A percentile compares a stretch with the other conserved stretches of the same genome.
Evolutionary conservation across 805 yeast genomes (phyloP).

Genomic region (Soucietia sequanensis): DNA sequence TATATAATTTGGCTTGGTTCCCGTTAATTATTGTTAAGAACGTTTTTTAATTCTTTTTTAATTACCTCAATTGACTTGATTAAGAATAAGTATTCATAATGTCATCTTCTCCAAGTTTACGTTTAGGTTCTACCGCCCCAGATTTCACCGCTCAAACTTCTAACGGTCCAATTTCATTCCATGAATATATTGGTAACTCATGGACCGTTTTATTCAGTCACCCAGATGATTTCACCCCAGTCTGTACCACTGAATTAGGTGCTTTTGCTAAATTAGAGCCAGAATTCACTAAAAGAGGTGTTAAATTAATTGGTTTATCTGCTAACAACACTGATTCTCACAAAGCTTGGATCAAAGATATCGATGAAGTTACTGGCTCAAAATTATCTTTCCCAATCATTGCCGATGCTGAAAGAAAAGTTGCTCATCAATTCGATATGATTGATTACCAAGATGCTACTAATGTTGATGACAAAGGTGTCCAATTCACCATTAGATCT

Average conservation of each 20-base stretch:
- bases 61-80: background rate
- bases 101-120: constrained; percentile 31
- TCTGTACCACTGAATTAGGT: constrained; percentile 94
- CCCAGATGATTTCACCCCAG: constrained; percentile 97
- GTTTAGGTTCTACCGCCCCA: constrained; percentile 87
- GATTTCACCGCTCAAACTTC: constrained; percentile 84
- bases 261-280: constrained; percentile 89
- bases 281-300: constrained; percentile 81
- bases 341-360: constrained; percentile 85
- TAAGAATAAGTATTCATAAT: constrained; percentile 7
- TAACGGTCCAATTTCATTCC: constrained; percentile 80
- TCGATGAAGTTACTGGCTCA: constrained; percentile 79
- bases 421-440: constrained; percentile 71
- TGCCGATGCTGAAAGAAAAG: constrained; percentile 83
- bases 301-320: constrained; percentile 86
- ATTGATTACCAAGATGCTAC: constrained; percentile 68
- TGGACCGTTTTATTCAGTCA: constrained; percentile 92
- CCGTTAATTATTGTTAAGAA: no score
- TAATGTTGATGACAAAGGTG: constrained; percentile 65
- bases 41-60: background rate
- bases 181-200: constrained; percentile 77
- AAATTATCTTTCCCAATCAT: constrained; percentile 85
- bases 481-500: constrained; percentile 86
- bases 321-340: constrained; percentile 82
- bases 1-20: no score